Percentiles rank a stretch among this genome's conserved stretches.
Conservation (phyloP, 148 eudicot genomes). For the Persicaria tinctoria region DNA sequence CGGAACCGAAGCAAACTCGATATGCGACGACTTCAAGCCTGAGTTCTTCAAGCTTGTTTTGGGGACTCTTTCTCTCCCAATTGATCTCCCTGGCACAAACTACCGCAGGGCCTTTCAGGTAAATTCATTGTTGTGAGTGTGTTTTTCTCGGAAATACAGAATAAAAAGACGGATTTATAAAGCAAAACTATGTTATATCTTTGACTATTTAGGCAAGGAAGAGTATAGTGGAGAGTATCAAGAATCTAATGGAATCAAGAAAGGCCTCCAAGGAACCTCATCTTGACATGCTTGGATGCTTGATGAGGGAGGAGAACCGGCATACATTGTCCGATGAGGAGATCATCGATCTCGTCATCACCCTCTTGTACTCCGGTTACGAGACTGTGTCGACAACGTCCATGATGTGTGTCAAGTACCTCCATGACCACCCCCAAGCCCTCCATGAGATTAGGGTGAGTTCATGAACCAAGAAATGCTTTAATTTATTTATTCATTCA, state of each 20-base stretch:
- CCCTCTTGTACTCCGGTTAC: slow-evolving; percentile 90
- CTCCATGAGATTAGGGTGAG: slow-evolving; percentile 85
- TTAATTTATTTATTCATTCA: background rate
- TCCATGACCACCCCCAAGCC: slow-evolving; percentile 91
- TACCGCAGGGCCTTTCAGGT: slow-evolving; percentile 79
- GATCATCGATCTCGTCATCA: slow-evolving; percentile 90
- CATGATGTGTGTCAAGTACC: slow-evolving; percentile 99
- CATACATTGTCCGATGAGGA: slow-evolving; percentile 78
- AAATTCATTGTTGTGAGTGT: background rate
- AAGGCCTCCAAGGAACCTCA: slow-evolving; percentile 40
- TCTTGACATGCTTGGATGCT: slow-evolving; percentile 61
- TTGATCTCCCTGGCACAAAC: slow-evolving; percentile 87
- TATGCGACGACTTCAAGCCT: slow-evolving; percentile 64
- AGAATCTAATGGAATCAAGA: slow-evolving; percentile 54
- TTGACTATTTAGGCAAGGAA: slow-evolving; percentile 59
- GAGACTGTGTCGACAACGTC: slow-evolving; percentile 98
- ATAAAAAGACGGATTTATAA: background rate
- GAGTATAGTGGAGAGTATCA: slow-evolving; percentile 50
- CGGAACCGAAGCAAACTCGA: slow-evolving; percentile 44
- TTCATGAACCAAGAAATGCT: background rate
- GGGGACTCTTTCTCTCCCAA: slow-evolving; percentile 88
- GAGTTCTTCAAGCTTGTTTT: slow-evolving; percentile 79
- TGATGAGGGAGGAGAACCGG: slow-evolving; percentile 47
- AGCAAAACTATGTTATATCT: slow-evolving; percentile 1
- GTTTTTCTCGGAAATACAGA: background rate